Conservation (phyloP, 805 yeast genomes). For the Cyberlindnera euphorbiae region DNA sequence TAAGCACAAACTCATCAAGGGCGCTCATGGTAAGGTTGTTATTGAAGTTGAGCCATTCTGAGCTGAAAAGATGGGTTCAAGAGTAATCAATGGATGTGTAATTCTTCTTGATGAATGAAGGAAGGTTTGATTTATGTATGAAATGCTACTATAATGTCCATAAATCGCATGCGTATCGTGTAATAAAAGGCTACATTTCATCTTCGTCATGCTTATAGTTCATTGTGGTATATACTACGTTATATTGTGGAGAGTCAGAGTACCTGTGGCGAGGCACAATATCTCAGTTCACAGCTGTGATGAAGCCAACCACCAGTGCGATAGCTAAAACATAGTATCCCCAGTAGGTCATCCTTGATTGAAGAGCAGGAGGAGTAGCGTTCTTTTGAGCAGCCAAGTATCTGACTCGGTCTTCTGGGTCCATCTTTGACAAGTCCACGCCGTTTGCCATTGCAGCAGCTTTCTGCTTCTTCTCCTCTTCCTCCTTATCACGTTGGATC, state of each 20-base stretch:
- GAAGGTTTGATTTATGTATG: no score
- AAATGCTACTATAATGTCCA: no score
- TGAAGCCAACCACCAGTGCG: constrained; percentile 26
- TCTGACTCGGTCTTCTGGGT: constrained; percentile 66
- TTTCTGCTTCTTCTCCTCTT: constrained; percentile 22
- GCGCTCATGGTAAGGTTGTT: constrained; percentile 69
- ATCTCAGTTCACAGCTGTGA: constrained; percentile 17
- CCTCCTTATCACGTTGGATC: constrained; percentile 2
- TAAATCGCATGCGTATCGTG: no score
- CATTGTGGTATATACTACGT: no score
- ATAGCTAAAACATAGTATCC: constrained; percentile 32
- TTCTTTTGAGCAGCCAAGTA: constrained; percentile 26
- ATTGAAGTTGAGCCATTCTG: constrained; percentile 38
- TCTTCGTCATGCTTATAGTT: no score
- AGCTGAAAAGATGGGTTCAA: no score
- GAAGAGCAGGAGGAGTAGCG: background rate
- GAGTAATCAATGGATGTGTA: constrained; percentile 12
- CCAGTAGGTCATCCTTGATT: constrained; percentile 11
- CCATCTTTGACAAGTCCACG: constrained; percentile 32
- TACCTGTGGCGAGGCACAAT: no score
- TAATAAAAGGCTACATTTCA: no score
- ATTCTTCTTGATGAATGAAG: no score
- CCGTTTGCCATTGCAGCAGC: constrained; percentile 3
- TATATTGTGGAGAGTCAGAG: no score
- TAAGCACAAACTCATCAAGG: constrained; percentile 42